Evolutionary conservation across 768 basidiomycete genomes (phyloP), one percentile per base, ranked within the genome.

Genomic region (Ramaria sp.): DNA sequence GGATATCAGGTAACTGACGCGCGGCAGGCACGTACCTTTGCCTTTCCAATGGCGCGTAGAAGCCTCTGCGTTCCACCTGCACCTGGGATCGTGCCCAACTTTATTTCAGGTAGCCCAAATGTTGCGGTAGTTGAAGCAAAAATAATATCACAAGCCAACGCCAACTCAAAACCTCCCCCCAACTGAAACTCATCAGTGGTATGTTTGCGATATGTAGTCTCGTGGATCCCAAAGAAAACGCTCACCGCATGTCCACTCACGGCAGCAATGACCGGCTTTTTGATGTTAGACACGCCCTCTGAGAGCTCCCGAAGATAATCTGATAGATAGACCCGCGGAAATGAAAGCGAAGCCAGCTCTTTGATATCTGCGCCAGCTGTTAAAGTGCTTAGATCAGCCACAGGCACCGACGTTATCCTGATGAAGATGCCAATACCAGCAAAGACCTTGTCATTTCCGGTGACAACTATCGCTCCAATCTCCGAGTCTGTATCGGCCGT

Each of bases 41-140:
- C 59, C 55, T 73, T 74, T 39, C 74, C 74, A 61, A 75, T 65
- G 7, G 72, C 67, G 43, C 64, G 63, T 10, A 70, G 71, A 13
- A 75, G 66, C 38, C 73, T 68, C 55, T 74, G 73, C 2, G 71
- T 73, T 4, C 73, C 73, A 15, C 73, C 73, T 8, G 69, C 70
- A 16, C 73, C 73, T 18, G 73, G 73, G 55, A 74, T 73, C 53
- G 72, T 71, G 52, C 72, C 73, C 48, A 74, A 67, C 50, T 73
- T 74, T 63, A 76, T 72, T 56, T 75, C 75, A 30, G 74, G 74
- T 60, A 74, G 75, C 28, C 71, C 72, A 51, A 76, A 76, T 30
- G 62, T 63, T n/a, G 75, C 73, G 18, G 58, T 71, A 1, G 70
- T 68, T 0, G 70, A 68, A 24, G 70, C 70, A 48, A 71, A 64